Evolutionary conservation across 805 yeast genomes (phyloP), one percentile per base, ranked within the genome.

Genomic region (Ogataea trehalophila): DNA sequence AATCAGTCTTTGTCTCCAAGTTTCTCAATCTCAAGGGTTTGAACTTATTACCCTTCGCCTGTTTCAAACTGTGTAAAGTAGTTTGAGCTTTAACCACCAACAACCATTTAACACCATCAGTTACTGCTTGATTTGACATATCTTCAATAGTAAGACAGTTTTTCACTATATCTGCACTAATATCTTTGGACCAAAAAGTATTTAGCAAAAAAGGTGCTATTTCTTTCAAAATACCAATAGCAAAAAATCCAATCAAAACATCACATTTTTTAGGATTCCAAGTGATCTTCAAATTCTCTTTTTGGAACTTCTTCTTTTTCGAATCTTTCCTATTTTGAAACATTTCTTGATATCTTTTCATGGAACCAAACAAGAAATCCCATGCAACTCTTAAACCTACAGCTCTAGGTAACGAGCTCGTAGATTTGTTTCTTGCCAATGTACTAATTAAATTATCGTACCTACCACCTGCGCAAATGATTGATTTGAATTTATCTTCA

Each of bases 391-490:
- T 84, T 60, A 94, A 85, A 0, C 99, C 98, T 39, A 91, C 97
- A 1, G 90, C 96, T 45, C 75, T 73, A 18, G 77, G 73, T 43
- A 76, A 56, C 4, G 59, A 49, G 6, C 53, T 47, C 1, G 63
- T 53, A 11, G 62, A 51, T 43, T 65, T 67, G 40, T 66, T 62
- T 54, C 87, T 81, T 0, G 92, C 78, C 50, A 89, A 74, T 16
- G 82, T 74, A 3, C 79, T 71, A 14, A 90, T 78, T 53, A 94
- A 72, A 18, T 73, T 71, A 58, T 92, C 98, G 61, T 90, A 94
- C 46, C 99, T 72, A 2, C 99, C 99, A 40, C 99, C 99, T 0
- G 94, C 92, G 15, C 94, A 94, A 37, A 94, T 70, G 33, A 84
- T 72, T 6, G 70, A 54, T 47, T 59, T 71, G 62, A 52, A 60